phyloP scores from a whole-genome alignment of 2,329 filamentous ascomycete genomes.

The Epichloe typhina region DNA sequence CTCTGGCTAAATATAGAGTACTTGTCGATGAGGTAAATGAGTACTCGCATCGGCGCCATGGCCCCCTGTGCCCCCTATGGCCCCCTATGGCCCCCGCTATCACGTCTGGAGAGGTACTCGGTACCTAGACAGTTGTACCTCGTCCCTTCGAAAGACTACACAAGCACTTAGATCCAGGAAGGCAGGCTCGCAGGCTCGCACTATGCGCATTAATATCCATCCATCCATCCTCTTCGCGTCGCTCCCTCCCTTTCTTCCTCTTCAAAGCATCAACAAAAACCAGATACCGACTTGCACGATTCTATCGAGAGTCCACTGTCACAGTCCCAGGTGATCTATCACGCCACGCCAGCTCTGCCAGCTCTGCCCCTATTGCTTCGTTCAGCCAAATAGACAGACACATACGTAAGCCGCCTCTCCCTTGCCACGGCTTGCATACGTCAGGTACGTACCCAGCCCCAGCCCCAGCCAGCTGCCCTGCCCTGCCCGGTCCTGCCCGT shows the following conservation, averaged over 20 bases:
- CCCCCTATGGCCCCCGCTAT: no score
- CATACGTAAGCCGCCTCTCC: conserved; percentile 13
- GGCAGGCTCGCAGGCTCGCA: background rate
- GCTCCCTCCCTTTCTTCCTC: conserved; percentile 24
- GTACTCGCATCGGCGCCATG: background rate
- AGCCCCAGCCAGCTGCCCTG: no score
- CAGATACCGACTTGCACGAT: conserved; percentile 36
- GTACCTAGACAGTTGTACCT: background rate
- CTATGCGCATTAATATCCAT: conserved; percentile 13
- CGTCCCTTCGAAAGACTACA: background rate
- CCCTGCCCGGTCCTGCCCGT: no score
- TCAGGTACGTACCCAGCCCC: conserved; percentile 19
- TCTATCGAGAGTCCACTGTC: conserved; percentile 45
- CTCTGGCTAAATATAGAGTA: background rate
- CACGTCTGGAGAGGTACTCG: background rate
- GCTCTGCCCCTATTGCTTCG: conserved; percentile 16
- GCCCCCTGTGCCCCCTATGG: no score
- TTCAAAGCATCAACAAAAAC: conserved; percentile 36
- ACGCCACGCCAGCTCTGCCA: conserved; percentile 38
- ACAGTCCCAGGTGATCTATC: conserved; percentile 41
- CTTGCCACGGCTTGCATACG: conserved; percentile 15
- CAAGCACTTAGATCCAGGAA: background rate
- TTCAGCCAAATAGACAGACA: conserved; percentile 9
- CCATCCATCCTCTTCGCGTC: conserved; percentile 17
- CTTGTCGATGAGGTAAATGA: background rate